A percentile compares a stretch with the other conserved stretches of the same genome.
phyloP scores from a whole-genome alignment of 306 rosid genomes.

The Morella rubra region DNA sequence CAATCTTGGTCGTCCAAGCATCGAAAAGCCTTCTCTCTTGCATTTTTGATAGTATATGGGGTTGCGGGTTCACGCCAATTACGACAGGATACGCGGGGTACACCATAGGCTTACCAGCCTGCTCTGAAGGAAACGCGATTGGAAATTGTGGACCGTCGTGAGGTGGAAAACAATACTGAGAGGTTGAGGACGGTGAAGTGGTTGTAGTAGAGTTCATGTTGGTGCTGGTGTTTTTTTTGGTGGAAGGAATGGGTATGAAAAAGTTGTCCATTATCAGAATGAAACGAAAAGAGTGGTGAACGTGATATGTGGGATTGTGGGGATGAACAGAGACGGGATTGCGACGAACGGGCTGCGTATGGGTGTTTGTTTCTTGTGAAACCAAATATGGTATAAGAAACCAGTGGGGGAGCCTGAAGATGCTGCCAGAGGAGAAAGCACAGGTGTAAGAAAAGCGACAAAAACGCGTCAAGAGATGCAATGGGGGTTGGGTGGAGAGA shows the following conservation, averaged over 20 bases:
- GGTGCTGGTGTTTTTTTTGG: neutral
- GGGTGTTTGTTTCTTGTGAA: neutral
- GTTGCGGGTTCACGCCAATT: neutral
- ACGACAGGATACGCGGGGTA: neutral
- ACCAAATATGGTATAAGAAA: slow-evolving; percentile 11
- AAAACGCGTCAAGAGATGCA: slow-evolving; percentile 19
- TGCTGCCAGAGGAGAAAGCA: slow-evolving; percentile 24
- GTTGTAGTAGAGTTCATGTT: neutral
- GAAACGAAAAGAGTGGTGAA: neutral
- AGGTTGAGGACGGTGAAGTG: neutral
- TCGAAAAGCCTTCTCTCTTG: slow-evolving; percentile 21
- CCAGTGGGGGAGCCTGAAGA: neutral
- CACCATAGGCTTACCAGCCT: neutral
- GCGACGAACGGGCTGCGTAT: neutral
- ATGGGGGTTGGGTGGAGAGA: slow-evolving; percentile 1
- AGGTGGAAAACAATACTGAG: neutral
- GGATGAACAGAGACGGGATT: neutral
- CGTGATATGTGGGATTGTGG: neutral
- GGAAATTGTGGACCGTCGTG: neutral
- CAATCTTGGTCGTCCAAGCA: slow-evolving; percentile 33
- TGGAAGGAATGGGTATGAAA: neutral
- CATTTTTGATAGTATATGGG: slow-evolving; percentile 1
- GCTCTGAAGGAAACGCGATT: neutral
- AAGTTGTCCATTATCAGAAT: slow-evolving; percentile 28
- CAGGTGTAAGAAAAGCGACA: slow-evolving; percentile 35